Conservation (phyloP, 108 stramenopile genomes). For the Pseudonitzschia delicatissima region DNA sequence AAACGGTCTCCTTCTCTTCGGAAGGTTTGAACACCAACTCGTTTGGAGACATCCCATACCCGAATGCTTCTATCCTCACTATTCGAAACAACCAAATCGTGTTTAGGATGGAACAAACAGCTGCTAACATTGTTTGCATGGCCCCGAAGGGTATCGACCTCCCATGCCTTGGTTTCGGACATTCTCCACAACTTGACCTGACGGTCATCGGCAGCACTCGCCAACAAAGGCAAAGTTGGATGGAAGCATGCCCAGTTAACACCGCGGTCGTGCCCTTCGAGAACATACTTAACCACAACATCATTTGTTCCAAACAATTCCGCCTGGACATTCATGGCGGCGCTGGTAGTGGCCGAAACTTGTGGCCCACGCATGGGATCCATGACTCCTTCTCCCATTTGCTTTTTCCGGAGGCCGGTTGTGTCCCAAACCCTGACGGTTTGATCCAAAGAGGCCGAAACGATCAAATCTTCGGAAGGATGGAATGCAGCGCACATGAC, state of each 20-base stretch:
- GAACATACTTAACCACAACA: slow-evolving; percentile 98
- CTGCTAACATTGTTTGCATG: slow-evolving; percentile 99
- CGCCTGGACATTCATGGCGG: slow-evolving; percentile 90
- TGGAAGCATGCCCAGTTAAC: slow-evolving; percentile 99
- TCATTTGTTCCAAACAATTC: slow-evolving; percentile 99
- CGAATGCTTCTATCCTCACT: slow-evolving; percentile 98
- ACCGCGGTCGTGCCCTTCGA: slow-evolving; percentile 98
- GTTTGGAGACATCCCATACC: slow-evolving; percentile 97
- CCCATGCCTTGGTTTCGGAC: slow-evolving; percentile 99
- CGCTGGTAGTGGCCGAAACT: slow-evolving; percentile 40
- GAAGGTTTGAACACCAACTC: slow-evolving; percentile 98
- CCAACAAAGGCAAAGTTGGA: slow-evolving; percentile 95
- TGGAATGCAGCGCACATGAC: slow-evolving; percentile 99
- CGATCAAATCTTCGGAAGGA: slow-evolving; percentile 98
- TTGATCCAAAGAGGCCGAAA: slow-evolving; percentile 97
- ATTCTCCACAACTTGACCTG: slow-evolving; percentile 99
- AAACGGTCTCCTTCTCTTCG: slow-evolving; percentile 98
- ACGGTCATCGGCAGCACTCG: slow-evolving; percentile 97
- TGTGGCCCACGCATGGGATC: slow-evolving; percentile 40
- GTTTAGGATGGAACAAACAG: slow-evolving; percentile 98
- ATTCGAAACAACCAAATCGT: slow-evolving; percentile 96
- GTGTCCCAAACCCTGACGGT: slow-evolving; percentile 99
- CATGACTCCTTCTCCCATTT: slow-evolving; percentile 57
- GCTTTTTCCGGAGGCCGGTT: slow-evolving; percentile 96
- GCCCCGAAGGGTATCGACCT: slow-evolving; percentile 98